Conservation (phyloP, 108 stramenopile genomes). For the Skeletonema marinoi region DNA sequence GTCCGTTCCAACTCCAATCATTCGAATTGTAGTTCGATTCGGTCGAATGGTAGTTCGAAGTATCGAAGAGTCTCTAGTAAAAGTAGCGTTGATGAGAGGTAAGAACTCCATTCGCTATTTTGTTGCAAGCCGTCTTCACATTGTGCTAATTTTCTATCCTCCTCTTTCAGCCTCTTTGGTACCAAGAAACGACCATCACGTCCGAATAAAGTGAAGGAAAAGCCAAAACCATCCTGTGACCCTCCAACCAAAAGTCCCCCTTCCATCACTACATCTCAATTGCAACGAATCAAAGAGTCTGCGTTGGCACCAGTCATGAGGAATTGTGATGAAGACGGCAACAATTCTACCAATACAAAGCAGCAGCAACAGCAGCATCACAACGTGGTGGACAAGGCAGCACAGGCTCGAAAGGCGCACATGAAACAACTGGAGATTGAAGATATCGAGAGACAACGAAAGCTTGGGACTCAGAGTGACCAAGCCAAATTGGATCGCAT, state of each 20-base stretch:
- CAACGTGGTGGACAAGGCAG: constrained; percentile 9
- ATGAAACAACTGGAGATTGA: constrained; percentile 70
- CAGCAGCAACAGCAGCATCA: neutral
- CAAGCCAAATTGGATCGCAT: constrained; percentile 59
- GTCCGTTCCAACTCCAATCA: constrained; percentile 17
- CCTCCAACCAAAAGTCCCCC: neutral
- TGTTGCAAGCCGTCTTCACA: neutral
- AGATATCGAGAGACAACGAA: constrained; percentile 56
- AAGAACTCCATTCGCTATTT: neutral
- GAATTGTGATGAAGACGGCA: constrained; percentile 1
- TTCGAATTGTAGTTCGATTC: constrained; percentile 34
- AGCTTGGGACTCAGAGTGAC: constrained; percentile 44
- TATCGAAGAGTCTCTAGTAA: constrained; percentile 41
- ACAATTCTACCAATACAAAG: neutral
- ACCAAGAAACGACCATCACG: constrained; percentile 16
- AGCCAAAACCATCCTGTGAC: neutral
- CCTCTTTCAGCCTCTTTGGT: constrained; percentile 34
- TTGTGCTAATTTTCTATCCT: neutral
- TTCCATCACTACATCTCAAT: constrained; percentile 27
- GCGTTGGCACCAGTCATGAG: constrained; percentile 5
- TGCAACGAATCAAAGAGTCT: constrained; percentile 43
- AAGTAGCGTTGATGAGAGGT: constrained; percentile 53
- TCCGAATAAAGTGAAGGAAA: constrained; percentile 7
- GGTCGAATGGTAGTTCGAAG: constrained; percentile 34
- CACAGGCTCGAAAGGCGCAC: constrained; percentile 57